A percentile compares a stretch with the other conserved stretches of the same genome.
Evolutionary conservation across 345 rosid species (phyloP).

Genomic region (Hypericum androsaemum): DNA sequence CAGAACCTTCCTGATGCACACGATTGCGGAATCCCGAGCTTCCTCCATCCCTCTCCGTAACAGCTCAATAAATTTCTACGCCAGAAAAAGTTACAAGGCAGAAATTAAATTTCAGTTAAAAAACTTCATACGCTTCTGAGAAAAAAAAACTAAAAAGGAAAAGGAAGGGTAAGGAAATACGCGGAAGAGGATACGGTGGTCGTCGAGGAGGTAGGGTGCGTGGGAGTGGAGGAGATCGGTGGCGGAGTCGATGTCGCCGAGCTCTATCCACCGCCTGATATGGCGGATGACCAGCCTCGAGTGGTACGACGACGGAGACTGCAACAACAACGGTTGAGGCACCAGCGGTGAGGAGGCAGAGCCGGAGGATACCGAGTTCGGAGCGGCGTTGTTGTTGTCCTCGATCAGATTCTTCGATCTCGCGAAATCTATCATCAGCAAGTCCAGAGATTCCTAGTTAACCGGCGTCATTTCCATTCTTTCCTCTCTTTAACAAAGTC

Average conservation of each 20-base stretch:
- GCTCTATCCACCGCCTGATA: conserved; percentile 59
- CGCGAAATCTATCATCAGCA: conserved; percentile 70
- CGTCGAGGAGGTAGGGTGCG: conserved; percentile 68
- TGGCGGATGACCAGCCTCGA: conserved; percentile 66
- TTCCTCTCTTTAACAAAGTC: too few relatives aligned
- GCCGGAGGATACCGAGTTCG: conserved; percentile 33
- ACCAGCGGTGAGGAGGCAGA: conserved; percentile 31
- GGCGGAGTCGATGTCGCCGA: conserved; percentile 63
- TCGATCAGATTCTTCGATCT: conserved; percentile 71
- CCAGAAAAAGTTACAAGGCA: not conserved
- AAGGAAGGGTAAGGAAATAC: not conserved
- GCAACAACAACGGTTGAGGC: conserved; percentile 44
- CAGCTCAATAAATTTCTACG: conserved; percentile 85
- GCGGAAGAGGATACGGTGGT: conserved; percentile 71
- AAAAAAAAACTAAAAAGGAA: not conserved
- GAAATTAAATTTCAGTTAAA: not conserved
- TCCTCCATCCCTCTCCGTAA: conserved; percentile 64
- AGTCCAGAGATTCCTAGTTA: conserved; percentile 89
- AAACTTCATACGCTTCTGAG: not conserved
- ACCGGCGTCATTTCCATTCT: conserved; percentile 57
- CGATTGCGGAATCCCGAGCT: conserved; percentile 57
- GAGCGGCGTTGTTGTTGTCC: conserved; percentile 25
- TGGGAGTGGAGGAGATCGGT: conserved; percentile 52
- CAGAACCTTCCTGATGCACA: conserved; percentile 66
- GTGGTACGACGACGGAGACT: conserved; percentile 51